Evolutionary conservation across 192 early-diverging fungal genomes (phyloP).

Genomic region (Lunasporangiospora selenospora): DNA sequence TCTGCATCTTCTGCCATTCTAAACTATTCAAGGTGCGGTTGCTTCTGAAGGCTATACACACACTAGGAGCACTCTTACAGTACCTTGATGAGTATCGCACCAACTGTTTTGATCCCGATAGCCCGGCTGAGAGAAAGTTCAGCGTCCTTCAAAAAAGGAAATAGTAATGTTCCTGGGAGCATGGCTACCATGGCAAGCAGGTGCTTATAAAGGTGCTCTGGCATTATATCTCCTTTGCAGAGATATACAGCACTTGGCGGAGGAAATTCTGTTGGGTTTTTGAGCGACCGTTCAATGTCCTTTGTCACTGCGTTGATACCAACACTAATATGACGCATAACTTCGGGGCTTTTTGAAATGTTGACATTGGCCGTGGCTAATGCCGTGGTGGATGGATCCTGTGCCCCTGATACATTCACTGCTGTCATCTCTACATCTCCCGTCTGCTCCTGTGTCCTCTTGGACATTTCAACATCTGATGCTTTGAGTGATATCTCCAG

Average conservation of each 20-base stretch:
- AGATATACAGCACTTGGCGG: slow-evolving; percentile 31
- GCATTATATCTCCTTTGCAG: slow-evolving; percentile 31
- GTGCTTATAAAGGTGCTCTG: slow-evolving; percentile 30
- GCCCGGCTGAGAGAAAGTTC: slow-evolving; percentile 19
- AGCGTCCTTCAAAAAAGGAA: slow-evolving; percentile 23
- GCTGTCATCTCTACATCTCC: too few relatives aligned
- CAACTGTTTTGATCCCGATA: slow-evolving; percentile 27
- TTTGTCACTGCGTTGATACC: slow-evolving; percentile 44
- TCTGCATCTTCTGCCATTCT: slow-evolving; percentile 17
- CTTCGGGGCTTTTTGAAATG: slow-evolving; percentile 2
- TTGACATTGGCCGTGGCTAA: neutral
- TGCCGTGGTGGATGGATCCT: too few relatives aligned
- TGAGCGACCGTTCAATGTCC: slow-evolving; percentile 27
- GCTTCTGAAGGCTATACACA: too few relatives aligned
- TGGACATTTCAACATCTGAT: too few relatives aligned
- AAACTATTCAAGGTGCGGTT: neutral
- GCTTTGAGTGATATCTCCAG: too few relatives aligned
- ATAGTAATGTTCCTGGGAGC: slow-evolving; percentile 22
- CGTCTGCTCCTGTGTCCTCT: too few relatives aligned
- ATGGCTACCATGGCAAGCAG: slow-evolving; percentile 34
- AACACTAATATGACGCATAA: slow-evolving; percentile 4
- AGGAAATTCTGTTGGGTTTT: slow-evolving; percentile 4
- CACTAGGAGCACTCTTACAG: too few relatives aligned
- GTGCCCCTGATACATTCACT: too few relatives aligned
- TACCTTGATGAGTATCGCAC: slow-evolving; percentile 26